These are phyloP conservation scores for Chaetomium sp. DNA, from an alignment of 2,329 filamentous ascomycete species.

Conservation along the genomic window DNA sequence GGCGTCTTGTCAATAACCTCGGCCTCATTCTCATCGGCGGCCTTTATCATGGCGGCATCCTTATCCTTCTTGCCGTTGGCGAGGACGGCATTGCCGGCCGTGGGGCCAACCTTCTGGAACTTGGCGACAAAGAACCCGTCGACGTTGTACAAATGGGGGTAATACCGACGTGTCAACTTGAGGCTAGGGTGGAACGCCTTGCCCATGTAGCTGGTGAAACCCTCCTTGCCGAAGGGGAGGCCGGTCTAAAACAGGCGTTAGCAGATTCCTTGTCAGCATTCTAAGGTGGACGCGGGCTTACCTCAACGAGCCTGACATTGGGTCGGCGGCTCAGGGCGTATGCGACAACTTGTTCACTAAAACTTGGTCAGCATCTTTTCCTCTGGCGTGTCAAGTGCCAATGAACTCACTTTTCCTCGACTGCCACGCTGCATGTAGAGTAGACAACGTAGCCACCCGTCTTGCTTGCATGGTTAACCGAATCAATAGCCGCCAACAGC, in stretches of 20 bases:
- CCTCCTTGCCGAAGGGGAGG: conserved; percentile 85
- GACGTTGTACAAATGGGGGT: conserved; percentile 89
- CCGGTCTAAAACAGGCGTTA: conserved; percentile 57
- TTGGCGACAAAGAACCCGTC: conserved; percentile 99
- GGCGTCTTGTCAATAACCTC: conserved; percentile 69
- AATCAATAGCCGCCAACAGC: conserved; percentile 89
- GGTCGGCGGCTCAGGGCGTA: conserved; percentile 90
- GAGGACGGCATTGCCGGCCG: conserved; percentile 60
- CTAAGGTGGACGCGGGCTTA: background rate
- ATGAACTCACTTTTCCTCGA: conserved; percentile 68
- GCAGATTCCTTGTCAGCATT: background rate
- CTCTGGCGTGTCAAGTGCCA: background rate
- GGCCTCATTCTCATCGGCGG: conserved; percentile 39
- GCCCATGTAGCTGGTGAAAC: conserved; percentile 86
- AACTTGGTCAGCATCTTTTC: conserved; percentile 12
- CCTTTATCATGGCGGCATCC: conserved; percentile 28
- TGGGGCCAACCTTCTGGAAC: conserved; percentile 87
- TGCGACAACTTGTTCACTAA: conserved; percentile 59
- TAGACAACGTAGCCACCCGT: conserved; percentile 96
- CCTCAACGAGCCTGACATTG: conserved; percentile 87
- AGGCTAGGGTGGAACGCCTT: conserved; percentile 88
- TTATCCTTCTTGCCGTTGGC: conserved; percentile 36
- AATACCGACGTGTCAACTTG: conserved; percentile 81
- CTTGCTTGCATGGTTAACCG: conserved; percentile 85
- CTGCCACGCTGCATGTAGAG: conserved; percentile 91